Percentiles rank a stretch among this genome's conserved stretches.
Evolutionary conservation across 2,329 filamentous ascomycete genomes (phyloP).

Genomic region (Arthrobotrys conoides): DNA sequence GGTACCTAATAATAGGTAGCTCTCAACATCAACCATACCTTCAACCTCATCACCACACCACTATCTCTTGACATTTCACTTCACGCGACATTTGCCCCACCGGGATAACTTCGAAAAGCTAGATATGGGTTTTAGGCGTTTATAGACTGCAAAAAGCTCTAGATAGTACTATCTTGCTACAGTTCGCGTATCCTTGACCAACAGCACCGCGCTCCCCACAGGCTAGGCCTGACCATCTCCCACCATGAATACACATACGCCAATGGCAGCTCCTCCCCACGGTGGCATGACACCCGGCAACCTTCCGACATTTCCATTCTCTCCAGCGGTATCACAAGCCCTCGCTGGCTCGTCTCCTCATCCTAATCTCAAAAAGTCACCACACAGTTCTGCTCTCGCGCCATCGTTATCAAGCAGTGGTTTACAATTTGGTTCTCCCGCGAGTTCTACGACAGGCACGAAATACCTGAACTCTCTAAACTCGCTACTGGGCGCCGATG

Average conservation of each 20-base stretch:
- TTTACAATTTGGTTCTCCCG: constrained; percentile 54
- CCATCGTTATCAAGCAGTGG: constrained; percentile 56
- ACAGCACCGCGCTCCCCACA: not conserved
- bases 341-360: constrained; percentile 58
- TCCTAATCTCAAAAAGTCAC: constrained; percentile 55
- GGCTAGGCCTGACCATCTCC: constrained; percentile 10
- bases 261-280: constrained; percentile 43
- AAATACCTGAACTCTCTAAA: constrained; percentile 55
- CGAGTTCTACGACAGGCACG: constrained; percentile 49
- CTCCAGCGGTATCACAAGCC: constrained; percentile 55
- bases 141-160: not conserved
- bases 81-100: not conserved
- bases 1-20: not conserved
- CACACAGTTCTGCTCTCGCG: constrained; percentile 52
- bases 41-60: constrained; percentile 4
- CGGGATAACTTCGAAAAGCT: not conserved
- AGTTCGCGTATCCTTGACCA: constrained; percentile 3
- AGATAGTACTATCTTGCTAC: not conserved
- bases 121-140: not conserved
- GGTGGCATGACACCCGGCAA: constrained; percentile 55
- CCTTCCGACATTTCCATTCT: constrained; percentile 54
- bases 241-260: constrained; percentile 52
- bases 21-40: constrained; percentile 3
- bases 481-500: constrained; percentile 31
- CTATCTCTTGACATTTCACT: not conserved